Base-by-base conservation (phyloP, 495 filamentous ascomycete genomes). In the Viridothelium virens region DNA sequence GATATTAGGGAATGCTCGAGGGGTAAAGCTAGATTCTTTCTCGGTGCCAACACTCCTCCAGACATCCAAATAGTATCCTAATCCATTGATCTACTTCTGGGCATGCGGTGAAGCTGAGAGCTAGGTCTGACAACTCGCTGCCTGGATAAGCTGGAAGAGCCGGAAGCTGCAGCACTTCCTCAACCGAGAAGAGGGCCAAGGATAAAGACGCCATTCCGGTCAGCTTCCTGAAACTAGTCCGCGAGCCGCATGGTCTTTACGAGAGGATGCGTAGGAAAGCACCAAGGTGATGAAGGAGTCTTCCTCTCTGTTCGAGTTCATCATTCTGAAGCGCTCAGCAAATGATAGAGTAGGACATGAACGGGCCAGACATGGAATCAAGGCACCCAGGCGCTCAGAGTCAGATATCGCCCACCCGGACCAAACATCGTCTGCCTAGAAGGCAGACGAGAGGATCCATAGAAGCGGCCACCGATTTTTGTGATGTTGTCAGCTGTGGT, bases 181-280 rank as follows among this genome's bases (percentile, higher is more conserved):
- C 12, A 53, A 25, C 25, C 18, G 5, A 53, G 16, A n/a, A 53
- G 5, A 25, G n/a, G 10, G 18, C 11, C 48, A 53, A 53, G 48
- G 16, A 53, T 53, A n/a, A 18, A 18, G 10, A 53, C 48, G n/a
- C 18, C 2, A 18, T 53, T 53, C 5, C 48, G n/a, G 48, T 25
- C 18, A 11, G 16, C 48, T 18, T 18, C n/a, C 2, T 18, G 16
- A 25, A 18, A 53, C 48, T n/a, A 16, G 48, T 53, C 48, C 48
- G 48, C 48, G 48, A n/a, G 48, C n/a, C 18, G 48, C 5, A 18
- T 14, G n/a, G 16, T 25, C 48, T 25, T 53, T 53, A 53, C 48
- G 48, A 53, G 48, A 14, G 48, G 48, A 53, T 53, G 2, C 18
- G 48, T 53, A 53, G n/a, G 48, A 53, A 53, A 5, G 48, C 48